Evolutionary conservation across 148 eudicot species (phyloP).

Genomic region (Vaccinium myrtillus): DNA sequence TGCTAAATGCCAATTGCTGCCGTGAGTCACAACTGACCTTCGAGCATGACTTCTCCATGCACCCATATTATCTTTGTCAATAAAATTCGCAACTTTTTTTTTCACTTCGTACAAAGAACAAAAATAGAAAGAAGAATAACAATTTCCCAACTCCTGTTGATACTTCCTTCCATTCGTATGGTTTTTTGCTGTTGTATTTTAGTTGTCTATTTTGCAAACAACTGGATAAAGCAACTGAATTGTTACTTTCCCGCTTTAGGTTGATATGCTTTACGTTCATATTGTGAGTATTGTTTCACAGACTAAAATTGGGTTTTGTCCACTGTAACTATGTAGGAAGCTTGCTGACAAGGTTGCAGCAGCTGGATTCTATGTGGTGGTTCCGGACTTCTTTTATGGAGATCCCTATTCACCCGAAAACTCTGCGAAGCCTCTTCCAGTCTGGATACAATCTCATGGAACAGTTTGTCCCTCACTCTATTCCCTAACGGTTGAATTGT

Average conservation of each 20-base stretch:
- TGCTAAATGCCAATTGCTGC: too few species aligned
- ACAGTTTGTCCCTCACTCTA: constrained; percentile 31
- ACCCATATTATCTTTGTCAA: too few species aligned
- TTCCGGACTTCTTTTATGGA: constrained; percentile 23
- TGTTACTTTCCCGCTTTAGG: neutral
- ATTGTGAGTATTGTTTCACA: neutral
- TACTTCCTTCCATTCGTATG: too few species aligned
- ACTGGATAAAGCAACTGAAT: neutral
- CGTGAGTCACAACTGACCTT: neutral
- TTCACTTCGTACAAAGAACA: neutral
- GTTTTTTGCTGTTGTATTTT: neutral
- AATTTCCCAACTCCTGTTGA: too few species aligned
- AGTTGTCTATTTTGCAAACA: neutral
- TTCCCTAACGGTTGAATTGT: neutral
- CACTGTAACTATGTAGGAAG: constrained; percentile 29
- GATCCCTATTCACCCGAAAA: constrained; percentile 36
- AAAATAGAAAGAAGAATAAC: neutral
- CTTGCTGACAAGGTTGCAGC: constrained; percentile 62
- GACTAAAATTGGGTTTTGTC: neutral
- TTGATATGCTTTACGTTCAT: neutral
- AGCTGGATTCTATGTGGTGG: constrained; percentile 51
- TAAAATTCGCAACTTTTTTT: neutral
- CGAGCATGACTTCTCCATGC: neutral
- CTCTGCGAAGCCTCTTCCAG: constrained; percentile 29
- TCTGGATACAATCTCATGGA: constrained; percentile 39